Conservation (phyloP, 768 basidiomycete genomes). For the Dacryopinax primogenitus region DNA sequence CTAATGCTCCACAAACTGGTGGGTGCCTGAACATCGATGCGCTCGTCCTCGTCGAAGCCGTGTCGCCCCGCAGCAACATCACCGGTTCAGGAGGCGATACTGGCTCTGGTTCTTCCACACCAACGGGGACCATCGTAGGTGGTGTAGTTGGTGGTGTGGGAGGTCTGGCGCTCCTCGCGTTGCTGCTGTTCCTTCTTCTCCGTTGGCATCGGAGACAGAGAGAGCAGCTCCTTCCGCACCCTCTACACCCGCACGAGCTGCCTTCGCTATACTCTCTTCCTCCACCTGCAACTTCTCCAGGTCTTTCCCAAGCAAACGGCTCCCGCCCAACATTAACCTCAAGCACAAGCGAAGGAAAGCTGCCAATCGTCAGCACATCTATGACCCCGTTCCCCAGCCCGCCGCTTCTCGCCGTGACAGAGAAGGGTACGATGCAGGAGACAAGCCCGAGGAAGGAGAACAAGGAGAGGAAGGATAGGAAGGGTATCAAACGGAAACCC, state of each 20-base stretch:
- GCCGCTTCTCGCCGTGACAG: not conserved
- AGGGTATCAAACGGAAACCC: not conserved
- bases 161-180: not conserved
- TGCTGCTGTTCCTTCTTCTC: not conserved
- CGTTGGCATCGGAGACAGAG: not conserved
- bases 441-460: not conserved
- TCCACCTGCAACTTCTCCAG: not conserved
- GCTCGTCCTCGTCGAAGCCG: not conserved
- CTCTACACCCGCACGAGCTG: not conserved
- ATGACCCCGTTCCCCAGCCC: not conserved
- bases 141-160: not conserved
- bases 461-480: not conserved
- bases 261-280: not conserved
- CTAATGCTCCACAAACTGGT: not conserved
- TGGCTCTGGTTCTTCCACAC: not conserved
- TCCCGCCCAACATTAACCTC: not conserved
- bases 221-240: not conserved
- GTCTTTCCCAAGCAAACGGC: not conserved
- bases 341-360: not conserved
- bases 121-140: not conserved
- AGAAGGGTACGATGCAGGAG: not conserved
- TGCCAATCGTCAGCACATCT: not conserved
- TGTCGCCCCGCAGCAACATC: not conserved
- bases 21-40: not conserved
- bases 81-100: not conserved